Evolutionary conservation across 176 grass and related monocot genomes (phyloP).

Genomic region (Lolium multiflorum): DNA sequence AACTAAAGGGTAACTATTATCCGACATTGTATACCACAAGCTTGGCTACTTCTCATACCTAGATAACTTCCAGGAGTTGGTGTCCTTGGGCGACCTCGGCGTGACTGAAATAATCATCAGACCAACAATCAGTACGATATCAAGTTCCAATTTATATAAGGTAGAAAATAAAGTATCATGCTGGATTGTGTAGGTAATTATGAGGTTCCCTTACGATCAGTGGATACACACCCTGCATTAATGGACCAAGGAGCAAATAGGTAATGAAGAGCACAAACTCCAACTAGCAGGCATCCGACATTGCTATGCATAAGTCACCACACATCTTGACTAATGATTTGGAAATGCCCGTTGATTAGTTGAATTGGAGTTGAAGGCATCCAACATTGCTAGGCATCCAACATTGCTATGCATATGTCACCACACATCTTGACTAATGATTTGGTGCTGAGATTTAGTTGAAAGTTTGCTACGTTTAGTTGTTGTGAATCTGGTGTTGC

Average conservation of each 20-base stretch:
- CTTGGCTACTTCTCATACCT: constrained; percentile 42
- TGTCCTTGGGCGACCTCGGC: constrained; percentile 60
- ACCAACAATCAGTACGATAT: background rate
- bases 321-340: constrained; percentile 63
- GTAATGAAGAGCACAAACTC: constrained; percentile 44
- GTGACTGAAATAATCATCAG: constrained; percentile 54
- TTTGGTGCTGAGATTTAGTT: constrained; percentile 79
- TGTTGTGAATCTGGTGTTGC: constrained; percentile 81
- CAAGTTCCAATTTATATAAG: background rate
- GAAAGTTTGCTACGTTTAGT: constrained; percentile 75
- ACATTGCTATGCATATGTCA: constrained; percentile 66
- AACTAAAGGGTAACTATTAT: background rate
- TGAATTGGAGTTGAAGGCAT: constrained; percentile 68
- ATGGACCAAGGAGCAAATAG: constrained; percentile 50
- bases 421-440: constrained; percentile 62
- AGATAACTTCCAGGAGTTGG: constrained; percentile 76
- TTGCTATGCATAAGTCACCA: constrained; percentile 68
- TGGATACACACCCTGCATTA: constrained; percentile 46
- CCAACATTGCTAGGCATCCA: constrained; percentile 33
- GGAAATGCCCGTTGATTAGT: constrained; percentile 71
- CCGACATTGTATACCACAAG: background rate
- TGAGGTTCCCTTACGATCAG: constrained; percentile 50
- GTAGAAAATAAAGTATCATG: constrained; percentile 22
- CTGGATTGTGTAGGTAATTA: constrained; percentile 40
- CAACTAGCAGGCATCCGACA: constrained; percentile 63